A percentile compares a stretch with the other conserved stretches of the same genome.
phyloP scores from a whole-genome alignment of 176 grass and related monocot species.

The Musa troglodytarum region DNA sequence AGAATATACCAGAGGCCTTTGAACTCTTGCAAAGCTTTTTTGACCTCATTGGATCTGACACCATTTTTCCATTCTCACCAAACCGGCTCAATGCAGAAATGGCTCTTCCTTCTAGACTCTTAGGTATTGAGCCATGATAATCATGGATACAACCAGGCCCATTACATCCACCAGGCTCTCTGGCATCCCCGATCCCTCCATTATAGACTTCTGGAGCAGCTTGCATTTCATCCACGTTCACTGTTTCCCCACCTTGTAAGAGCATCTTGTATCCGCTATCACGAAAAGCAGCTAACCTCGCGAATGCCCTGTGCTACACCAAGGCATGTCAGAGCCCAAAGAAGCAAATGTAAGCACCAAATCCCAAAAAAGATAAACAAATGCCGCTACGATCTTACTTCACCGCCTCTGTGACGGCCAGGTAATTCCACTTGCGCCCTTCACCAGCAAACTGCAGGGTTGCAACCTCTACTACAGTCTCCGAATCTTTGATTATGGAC shows the following conservation, averaged over 20 bases:
- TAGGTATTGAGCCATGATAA: constrained; percentile 32
- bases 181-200: constrained; percentile 27
- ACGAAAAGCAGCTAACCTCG: constrained; percentile 76
- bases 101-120: constrained; percentile 80
- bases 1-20: constrained; percentile 30
- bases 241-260: constrained; percentile 81
- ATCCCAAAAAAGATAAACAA: constrained; percentile 12
- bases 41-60: constrained; percentile 38
- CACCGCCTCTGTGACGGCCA: constrained; percentile 62
- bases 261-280: constrained; percentile 92
- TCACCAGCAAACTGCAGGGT: constrained; percentile 79
- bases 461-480: constrained; percentile 86
- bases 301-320: constrained; percentile 42
- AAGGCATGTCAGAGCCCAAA: not conserved
- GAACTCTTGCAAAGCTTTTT: constrained; percentile 30
- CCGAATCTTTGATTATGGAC: constrained; percentile 76
- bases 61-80: constrained; percentile 72
- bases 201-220: constrained; percentile 29
- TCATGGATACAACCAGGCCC: constrained; percentile 37
- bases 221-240: constrained; percentile 40
- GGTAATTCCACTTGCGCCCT: constrained; percentile 80
- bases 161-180: constrained; percentile 21
- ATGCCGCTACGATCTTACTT: constrained; percentile 50
- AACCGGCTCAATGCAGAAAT: constrained; percentile 80
- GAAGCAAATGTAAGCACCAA: not conserved